Conservation (phyloP, 169 alveolate species). For the Plasmodium yoelii region DNA sequence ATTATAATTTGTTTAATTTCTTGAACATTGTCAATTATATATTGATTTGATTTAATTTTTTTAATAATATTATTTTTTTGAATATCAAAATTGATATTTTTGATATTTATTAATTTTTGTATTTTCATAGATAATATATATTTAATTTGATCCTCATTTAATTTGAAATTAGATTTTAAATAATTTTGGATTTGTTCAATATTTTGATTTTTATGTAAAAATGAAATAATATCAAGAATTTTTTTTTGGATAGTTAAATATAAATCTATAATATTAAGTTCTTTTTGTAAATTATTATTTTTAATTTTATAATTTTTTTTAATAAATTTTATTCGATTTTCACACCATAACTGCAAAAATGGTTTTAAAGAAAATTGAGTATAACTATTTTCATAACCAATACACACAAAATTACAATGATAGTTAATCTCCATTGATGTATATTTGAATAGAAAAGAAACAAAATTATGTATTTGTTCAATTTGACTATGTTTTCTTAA, state of each 20-base stretch:
- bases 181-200: constrained; percentile 26
- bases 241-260: constrained; percentile 61
- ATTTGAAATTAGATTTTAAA: constrained; percentile 60
- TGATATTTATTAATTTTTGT: constrained; percentile 76
- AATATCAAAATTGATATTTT: constrained; percentile 64
- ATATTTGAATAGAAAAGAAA: constrained; percentile 39
- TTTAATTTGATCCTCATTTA: constrained; percentile 78
- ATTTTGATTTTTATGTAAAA: constrained; percentile 32
- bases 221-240: constrained; percentile 57
- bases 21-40: constrained; percentile 48
- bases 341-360: constrained; percentile 54
- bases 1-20: constrained; percentile 61
- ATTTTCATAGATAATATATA: constrained; percentile 78
- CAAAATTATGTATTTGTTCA: constrained; percentile 60
- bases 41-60: constrained; percentile 16
- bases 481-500: constrained; percentile 56
- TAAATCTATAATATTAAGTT: constrained; percentile 37
- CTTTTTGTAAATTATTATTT: constrained; percentile 46
- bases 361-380: constrained; percentile 71
- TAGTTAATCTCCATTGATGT: constrained; percentile 71
- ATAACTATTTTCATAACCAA: constrained; percentile 64
- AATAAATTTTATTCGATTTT: constrained; percentile 46
- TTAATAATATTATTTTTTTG: constrained; percentile 44
- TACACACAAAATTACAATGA: constrained; percentile 77
- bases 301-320: constrained; percentile 31